Conservation (phyloP, 805 yeast genomes). For the Nematodospora valgi region DNA sequence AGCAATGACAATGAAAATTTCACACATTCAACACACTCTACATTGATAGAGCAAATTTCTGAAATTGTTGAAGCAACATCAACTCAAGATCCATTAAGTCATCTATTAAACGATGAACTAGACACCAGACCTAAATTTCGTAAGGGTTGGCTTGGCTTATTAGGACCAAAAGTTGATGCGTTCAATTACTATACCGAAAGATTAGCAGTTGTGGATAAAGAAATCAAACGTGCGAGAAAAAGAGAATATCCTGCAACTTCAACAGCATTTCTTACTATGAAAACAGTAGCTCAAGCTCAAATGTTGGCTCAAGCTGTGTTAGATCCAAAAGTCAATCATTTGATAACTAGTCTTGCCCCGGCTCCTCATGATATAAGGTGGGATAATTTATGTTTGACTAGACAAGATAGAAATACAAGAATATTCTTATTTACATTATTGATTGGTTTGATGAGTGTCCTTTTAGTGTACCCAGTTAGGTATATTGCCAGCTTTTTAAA, state of each 20-base stretch:
- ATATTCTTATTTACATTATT: constrained; percentile 61
- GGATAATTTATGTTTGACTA: constrained; percentile 81
- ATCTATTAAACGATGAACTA: constrained; percentile 24
- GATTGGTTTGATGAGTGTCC: constrained; percentile 66
- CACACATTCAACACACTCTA: constrained; percentile 8
- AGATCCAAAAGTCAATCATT: constrained; percentile 81
- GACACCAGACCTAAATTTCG: constrained; percentile 56
- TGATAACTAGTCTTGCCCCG: constrained; percentile 85
- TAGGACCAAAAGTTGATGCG: constrained; percentile 75
- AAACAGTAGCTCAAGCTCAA: constrained; percentile 91
- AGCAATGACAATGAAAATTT: no score
- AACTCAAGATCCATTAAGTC: constrained; percentile 14
- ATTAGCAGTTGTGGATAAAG: constrained; percentile 65
- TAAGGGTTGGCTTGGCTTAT: constrained; percentile 57
- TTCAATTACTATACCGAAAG: constrained; percentile 72
- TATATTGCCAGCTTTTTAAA: constrained; percentile 82
- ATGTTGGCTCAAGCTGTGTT: constrained; percentile 94
- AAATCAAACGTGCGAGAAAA: constrained; percentile 60
- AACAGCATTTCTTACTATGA: constrained; percentile 93
- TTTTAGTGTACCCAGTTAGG: constrained; percentile 78
- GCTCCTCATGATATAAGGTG: constrained; percentile 95
- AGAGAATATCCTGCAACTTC: constrained; percentile 79
- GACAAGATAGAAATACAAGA: constrained; percentile 66
- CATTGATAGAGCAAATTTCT: constrained; percentile 26
- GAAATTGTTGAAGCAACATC: constrained; percentile 11